Evolutionary conservation across 2,329 filamentous ascomycete genomes (phyloP).

Genomic region (Diaporthe longicolla): DNA sequence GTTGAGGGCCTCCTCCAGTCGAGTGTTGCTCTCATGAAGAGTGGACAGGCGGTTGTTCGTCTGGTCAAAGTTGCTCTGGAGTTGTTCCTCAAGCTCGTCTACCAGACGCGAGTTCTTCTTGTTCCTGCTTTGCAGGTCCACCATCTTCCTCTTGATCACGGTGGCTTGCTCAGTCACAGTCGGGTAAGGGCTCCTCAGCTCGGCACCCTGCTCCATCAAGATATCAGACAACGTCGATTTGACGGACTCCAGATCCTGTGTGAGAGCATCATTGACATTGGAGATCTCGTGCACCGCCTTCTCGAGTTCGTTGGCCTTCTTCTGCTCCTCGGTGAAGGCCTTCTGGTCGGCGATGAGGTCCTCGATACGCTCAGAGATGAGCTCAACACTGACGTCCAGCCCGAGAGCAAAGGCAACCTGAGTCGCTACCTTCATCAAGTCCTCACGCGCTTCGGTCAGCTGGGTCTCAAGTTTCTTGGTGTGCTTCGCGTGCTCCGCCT

Average conservation of each 20-base stretch:
- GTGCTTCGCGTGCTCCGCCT: slow-evolving; percentile 71
- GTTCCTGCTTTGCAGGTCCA: slow-evolving; percentile 76
- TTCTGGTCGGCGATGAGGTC: slow-evolving; percentile 71
- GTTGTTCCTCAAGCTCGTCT: slow-evolving; percentile 96
- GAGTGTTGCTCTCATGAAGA: slow-evolving; percentile 80
- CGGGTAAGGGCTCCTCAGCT: slow-evolving; percentile 58
- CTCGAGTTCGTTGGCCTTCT: slow-evolving; percentile 71
- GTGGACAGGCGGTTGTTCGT: slow-evolving; percentile 89
- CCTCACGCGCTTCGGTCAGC: slow-evolving; percentile 75
- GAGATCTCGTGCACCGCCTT: slow-evolving; percentile 68
- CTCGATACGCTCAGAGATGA: slow-evolving; percentile 74
- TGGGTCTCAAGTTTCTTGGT: slow-evolving; percentile 72
- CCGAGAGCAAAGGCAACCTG: slow-evolving; percentile 73
- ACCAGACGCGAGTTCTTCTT: slow-evolving; percentile 93
- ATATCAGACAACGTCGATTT: slow-evolving; percentile 68
- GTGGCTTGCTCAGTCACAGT: slow-evolving; percentile 69
- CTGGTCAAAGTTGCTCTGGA: slow-evolving; percentile 95
- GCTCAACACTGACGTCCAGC: slow-evolving; percentile 76
- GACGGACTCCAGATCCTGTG: slow-evolving; percentile 74
- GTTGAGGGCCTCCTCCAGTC: slow-evolving; percentile 83
- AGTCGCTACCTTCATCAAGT: slow-evolving; percentile 74
- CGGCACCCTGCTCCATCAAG: slow-evolving; percentile 64
- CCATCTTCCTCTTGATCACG: slow-evolving; percentile 76
- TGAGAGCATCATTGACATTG: slow-evolving; percentile 70
- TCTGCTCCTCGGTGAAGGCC: slow-evolving; percentile 70